phyloP scores from a whole-genome alignment of 1,284 basidiomycete genomes.

The Salmacisia buchloeana region DNA sequence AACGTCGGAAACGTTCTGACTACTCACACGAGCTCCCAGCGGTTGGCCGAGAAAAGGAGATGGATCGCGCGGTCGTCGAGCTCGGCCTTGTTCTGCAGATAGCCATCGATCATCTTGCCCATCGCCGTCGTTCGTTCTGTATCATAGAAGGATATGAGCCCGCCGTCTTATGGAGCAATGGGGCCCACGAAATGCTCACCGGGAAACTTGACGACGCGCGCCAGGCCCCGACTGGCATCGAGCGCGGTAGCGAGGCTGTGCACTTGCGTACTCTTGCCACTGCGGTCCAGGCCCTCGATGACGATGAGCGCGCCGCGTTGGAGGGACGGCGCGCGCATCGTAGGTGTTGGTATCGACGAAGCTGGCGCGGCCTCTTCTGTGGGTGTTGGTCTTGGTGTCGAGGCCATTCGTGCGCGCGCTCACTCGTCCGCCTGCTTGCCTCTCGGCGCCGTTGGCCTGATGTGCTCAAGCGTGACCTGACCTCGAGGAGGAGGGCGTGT shows the following conservation, averaged over 20 bases:
- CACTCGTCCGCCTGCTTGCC: too few species aligned
- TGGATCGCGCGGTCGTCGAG: conserved; percentile 88
- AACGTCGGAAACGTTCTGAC: background rate
- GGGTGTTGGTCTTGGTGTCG: background rate
- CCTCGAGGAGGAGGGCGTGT: too few species aligned
- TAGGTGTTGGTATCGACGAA: background rate
- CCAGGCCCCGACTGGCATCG: background rate
- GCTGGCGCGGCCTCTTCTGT: background rate
- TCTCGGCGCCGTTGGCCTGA: too few species aligned
- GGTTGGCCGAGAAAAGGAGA: conserved; percentile 90
- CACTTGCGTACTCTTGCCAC: conserved; percentile 49
- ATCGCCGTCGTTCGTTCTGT: conserved; percentile 85
- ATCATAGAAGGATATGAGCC: too few species aligned
- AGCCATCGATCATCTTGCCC: conserved; percentile 87
- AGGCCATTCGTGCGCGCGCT: background rate
- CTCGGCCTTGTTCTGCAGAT: conserved; percentile 73
- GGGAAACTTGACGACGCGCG: conserved; percentile 41
- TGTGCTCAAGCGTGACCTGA: too few species aligned
- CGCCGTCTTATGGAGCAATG: background rate
- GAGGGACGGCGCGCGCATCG: background rate
- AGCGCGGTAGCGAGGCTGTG: conserved; percentile 22
- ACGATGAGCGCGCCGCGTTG: conserved; percentile 45
- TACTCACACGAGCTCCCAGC: conserved; percentile 88
- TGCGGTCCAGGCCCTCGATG: conserved; percentile 48
- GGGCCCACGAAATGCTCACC: conserved; percentile 7